Evolutionary conservation across 805 yeast species (phyloP), one percentile per base, ranked within the genome.

Genomic region (Pichia paraexigua): DNA sequence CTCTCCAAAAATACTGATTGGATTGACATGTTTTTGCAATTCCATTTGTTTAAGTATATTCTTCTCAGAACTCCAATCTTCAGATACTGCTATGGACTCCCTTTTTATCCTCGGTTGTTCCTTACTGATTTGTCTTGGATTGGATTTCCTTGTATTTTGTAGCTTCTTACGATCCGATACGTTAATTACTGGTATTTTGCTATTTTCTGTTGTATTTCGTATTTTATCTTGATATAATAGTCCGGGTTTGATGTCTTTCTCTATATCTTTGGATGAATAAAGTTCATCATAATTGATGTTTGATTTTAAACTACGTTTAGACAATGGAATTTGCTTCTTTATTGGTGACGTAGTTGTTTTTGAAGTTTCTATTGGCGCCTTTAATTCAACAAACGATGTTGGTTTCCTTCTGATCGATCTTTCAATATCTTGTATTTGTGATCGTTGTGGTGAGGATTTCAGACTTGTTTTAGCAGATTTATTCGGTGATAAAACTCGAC

Each of bases 1-100:
- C 3, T 50, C 53, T 1, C 69, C 70, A 57, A 66, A 66, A 18
- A 66, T 52, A 1, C 43, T 25, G 15, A 49, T 41, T 1, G 70
- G 69, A 44, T 66, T 60, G 18, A 53, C n/a, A 18, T 24, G 30
- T 42, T 24, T 42, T 20, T 42, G 44, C 17, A 15, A 18, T 42
- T 42, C 32, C 21, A 42, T 2, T 11, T 25, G 32, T 25, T 18
- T 25, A 4, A 42, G 21, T n/a, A 25, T 42, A 13, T 15, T 15
- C 1, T 42, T 28, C 21, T 42, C 44, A n/a, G 28, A 42, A 15
- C 22, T n/a, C 30, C 20, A 37, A 9, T 35, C 20, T 35, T 35
- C 20, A 17, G 5, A 35, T 17, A n/a, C 11, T 3, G 6, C 39
- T 17, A n/a, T 11, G 3, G 39, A 2, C 8, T 35, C 39, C 7